A percentile compares a stretch with the other conserved stretches of the same genome.
Conservation (phyloP, 768 basidiomycete genomes). For the Kwoniella mangroviensis region DNA sequence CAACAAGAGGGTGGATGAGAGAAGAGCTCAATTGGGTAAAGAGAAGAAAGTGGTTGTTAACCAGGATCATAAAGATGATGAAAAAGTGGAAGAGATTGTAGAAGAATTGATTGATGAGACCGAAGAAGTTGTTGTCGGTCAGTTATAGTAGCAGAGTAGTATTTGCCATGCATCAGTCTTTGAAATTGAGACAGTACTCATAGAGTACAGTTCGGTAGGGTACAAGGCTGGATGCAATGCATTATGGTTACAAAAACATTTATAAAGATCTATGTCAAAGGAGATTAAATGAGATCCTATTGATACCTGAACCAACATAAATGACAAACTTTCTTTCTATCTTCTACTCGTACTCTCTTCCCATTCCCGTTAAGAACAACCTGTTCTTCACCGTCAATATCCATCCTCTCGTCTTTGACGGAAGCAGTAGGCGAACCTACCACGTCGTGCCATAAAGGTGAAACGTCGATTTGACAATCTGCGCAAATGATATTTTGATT, state of each 20-base stretch:
- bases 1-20: slow-evolving; percentile 69
- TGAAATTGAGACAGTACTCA: too few relatives aligned
- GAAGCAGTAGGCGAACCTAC: neutral
- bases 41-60: slow-evolving; percentile 45
- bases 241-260: neutral
- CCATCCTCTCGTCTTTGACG: slow-evolving; percentile 29
- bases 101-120: slow-evolving; percentile 91
- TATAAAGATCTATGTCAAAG: neutral
- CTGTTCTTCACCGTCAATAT: slow-evolving; percentile 21
- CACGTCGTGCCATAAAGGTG: slow-evolving; percentile 45
- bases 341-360: slow-evolving; percentile 1
- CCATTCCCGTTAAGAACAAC: neutral
- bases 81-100: slow-evolving; percentile 91
- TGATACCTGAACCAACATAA: slow-evolving; percentile 38
- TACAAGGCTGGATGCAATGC: slow-evolving; percentile 7
- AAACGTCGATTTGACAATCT: slow-evolving; percentile 46
- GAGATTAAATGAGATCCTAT: neutral
- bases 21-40: slow-evolving; percentile 60
- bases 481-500: slow-evolving; percentile 25
- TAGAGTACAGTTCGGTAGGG: too few relatives aligned
- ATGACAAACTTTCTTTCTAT: slow-evolving; percentile 39
- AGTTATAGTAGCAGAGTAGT: neutral
- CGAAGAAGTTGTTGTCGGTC: slow-evolving; percentile 68
- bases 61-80: slow-evolving; percentile 65
- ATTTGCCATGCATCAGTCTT: neutral